Evolutionary conservation across 257 asterid species (phyloP).

Genomic region (Marsdenia floribunda): DNA sequence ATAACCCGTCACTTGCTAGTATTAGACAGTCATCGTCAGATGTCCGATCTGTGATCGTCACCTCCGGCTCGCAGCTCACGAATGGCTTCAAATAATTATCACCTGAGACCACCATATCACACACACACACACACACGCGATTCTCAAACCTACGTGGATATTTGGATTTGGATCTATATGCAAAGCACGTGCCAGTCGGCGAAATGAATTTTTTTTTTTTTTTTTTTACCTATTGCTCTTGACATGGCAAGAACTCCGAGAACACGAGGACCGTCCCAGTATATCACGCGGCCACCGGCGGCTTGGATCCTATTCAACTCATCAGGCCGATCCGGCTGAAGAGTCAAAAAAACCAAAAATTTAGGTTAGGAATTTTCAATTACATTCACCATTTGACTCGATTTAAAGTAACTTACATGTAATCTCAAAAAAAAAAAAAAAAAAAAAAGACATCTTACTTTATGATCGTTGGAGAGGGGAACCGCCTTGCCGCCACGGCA

Average conservation of each 20-base stretch:
- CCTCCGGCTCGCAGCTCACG: constrained; percentile 69
- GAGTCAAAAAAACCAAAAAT: not conserved
- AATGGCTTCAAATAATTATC: constrained; percentile 70
- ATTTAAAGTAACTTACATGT: too few species aligned
- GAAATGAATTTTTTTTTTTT: not conserved
- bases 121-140: not conserved
- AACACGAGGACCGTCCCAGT: constrained; percentile 81
- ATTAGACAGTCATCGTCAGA: constrained; percentile 66
- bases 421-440: too few species aligned
- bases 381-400: too few species aligned
- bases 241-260: constrained; percentile 85
- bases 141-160: not conserved
- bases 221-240: constrained; percentile 61
- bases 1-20: constrained; percentile 73
- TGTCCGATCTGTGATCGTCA: constrained; percentile 49
- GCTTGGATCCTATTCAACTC: constrained; percentile 63
- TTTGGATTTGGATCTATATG: too few species aligned
- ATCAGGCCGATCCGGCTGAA: constrained; percentile 81
- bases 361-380: not conserved
- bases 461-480: constrained; percentile 69
- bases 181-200: too few species aligned
- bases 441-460: constrained; percentile 33
- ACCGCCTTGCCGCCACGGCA: constrained; percentile 61
- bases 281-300: constrained; percentile 73
- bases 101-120: constrained; percentile 25